Conservation (phyloP, 129 eudicot genomes). For the Silybum marianum region DNA sequence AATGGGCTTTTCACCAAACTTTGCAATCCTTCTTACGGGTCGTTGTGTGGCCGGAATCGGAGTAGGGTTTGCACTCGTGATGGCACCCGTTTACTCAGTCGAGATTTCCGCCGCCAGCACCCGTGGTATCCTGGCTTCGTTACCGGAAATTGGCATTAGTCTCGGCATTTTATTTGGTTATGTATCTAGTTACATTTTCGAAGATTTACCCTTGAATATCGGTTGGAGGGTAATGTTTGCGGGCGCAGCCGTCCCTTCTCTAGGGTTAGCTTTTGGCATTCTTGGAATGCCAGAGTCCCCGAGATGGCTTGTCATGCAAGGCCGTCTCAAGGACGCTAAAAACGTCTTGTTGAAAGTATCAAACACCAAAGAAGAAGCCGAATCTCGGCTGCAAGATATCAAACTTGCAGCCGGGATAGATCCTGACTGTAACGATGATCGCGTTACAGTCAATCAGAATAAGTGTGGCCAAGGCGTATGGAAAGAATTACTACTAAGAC, state of each 20-base stretch:
- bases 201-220: constrained; percentile 32
- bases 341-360: constrained; percentile 44
- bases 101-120: constrained; percentile 62
- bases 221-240: constrained; percentile 86
- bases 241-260: constrained; percentile 60
- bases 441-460: constrained; percentile 23
- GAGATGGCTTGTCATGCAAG: constrained; percentile 78
- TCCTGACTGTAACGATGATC: constrained; percentile 42
- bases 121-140: constrained; percentile 65
- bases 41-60: constrained; percentile 81
- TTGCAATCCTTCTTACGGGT: constrained; percentile 53
- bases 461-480: constrained; percentile 47
- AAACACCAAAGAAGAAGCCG: constrained; percentile 51
- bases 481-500: constrained; percentile 62
- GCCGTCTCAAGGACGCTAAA: constrained; percentile 63
- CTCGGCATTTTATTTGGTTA: constrained; percentile 70
- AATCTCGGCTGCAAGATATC: constrained; percentile 53
- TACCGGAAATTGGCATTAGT: constrained; percentile 76
- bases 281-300: constrained; percentile 88
- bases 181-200: constrained; percentile 56
- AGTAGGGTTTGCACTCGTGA: constrained; percentile 86
- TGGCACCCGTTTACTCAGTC: constrained; percentile 86
- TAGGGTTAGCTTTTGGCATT: constrained; percentile 59
- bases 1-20: constrained; percentile 74
- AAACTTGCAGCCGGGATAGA: constrained; percentile 58